Conservation (phyloP, 1,284 basidiomycete genomes). For the Malassezia pachydermatis region DNA sequence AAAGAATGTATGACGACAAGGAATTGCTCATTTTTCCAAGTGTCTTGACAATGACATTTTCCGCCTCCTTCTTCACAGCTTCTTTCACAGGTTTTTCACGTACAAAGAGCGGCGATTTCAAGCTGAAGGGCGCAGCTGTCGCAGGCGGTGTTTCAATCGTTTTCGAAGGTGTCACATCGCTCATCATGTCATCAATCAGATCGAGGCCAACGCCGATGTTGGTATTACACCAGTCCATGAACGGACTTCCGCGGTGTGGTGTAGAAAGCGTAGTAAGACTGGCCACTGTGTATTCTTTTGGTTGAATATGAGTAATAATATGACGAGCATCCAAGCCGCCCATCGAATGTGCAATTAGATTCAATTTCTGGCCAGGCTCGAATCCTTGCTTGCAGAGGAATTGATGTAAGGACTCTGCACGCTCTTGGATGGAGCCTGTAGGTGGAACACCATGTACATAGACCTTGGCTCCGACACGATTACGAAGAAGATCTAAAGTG, state of each 20-base stretch:
- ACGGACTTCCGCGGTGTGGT: slow-evolving; percentile 88
- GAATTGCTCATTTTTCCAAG: slow-evolving; percentile 58
- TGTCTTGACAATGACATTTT: slow-evolving; percentile 20
- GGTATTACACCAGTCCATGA: slow-evolving; percentile 90
- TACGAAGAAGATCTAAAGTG: slow-evolving; percentile 69
- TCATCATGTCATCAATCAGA: slow-evolving; percentile 35
- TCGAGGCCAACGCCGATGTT: slow-evolving; percentile 46
- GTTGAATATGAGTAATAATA: slow-evolving; percentile 73
- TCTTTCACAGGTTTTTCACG: slow-evolving; percentile 16
- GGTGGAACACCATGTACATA: slow-evolving; percentile 90
- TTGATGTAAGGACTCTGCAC: slow-evolving; percentile 67
- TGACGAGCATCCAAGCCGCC: slow-evolving; percentile 56
- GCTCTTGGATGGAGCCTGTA: slow-evolving; percentile 78
- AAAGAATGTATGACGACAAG: slow-evolving; percentile 78
- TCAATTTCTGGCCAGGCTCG: slow-evolving; percentile 64
- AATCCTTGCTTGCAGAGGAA: slow-evolving; percentile 54
- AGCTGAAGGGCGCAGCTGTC: slow-evolving; percentile 25
- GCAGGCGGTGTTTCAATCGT: neutral
- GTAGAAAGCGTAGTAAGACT: slow-evolving; percentile 84
- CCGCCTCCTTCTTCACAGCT: neutral
- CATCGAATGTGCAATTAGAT: slow-evolving; percentile 95
- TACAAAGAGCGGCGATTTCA: slow-evolving; percentile 40
- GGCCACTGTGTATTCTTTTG: slow-evolving; percentile 68
- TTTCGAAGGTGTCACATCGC: slow-evolving; percentile 12
- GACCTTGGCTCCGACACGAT: slow-evolving; percentile 78